Evolutionary conservation across 495 filamentous ascomycete genomes (phyloP).

Genomic region (Penicillium maclennaniae): DNA sequence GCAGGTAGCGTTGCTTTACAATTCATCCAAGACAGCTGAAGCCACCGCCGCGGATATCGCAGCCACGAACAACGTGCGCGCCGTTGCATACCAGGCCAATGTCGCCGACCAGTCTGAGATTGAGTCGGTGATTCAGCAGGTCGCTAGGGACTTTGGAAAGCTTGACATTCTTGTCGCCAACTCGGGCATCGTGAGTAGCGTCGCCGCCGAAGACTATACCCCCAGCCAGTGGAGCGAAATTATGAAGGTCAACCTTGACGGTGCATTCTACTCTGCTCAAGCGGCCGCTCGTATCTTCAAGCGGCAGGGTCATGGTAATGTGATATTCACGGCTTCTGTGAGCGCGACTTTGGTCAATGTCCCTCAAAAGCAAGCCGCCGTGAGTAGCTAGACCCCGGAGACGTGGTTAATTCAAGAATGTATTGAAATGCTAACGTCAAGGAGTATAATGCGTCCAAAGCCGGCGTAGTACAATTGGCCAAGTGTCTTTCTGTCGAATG

Average conservation of each 20-base stretch:
- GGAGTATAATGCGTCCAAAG: constrained; percentile 41
- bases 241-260: constrained; percentile 47
- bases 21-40: constrained; percentile 66
- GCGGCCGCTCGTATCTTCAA: constrained; percentile 42
- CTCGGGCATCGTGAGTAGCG: constrained; percentile 56
- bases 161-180: constrained; percentile 78
- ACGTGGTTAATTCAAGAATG: not conserved
- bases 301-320: constrained; percentile 35
- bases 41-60: constrained; percentile 66
- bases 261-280: constrained; percentile 44
- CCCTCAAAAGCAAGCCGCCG: constrained; percentile 41
- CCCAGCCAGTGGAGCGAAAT: constrained; percentile 33
- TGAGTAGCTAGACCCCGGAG: constrained; percentile 4
- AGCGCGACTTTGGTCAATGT: constrained; percentile 45
- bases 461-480: constrained; percentile 33
- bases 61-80: constrained; percentile 64
- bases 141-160: constrained; percentile 60
- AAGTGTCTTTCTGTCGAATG: constrained; percentile 38
- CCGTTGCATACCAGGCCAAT: constrained; percentile 63
- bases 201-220: constrained; percentile 37
- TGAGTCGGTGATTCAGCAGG: constrained; percentile 47
- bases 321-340: constrained; percentile 42
- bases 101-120: constrained; percentile 56
- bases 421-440: not conserved
- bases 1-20: constrained; percentile 68